Conservation (phyloP, 371 early-diverging fungal species). For the Actinomortierella wolfii region DNA sequence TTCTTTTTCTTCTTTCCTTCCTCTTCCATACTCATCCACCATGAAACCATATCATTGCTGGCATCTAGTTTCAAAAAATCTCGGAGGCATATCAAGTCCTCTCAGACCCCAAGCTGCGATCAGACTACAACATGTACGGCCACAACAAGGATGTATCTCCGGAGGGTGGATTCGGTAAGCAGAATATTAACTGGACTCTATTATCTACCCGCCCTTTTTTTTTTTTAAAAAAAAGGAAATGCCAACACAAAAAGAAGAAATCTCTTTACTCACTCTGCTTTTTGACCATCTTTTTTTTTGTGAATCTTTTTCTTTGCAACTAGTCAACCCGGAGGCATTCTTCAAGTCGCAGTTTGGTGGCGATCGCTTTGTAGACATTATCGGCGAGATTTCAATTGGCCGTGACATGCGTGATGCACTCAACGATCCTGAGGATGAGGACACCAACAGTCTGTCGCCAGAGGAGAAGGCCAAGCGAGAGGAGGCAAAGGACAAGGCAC, state of each 20-base stretch:
- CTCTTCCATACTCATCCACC: background rate
- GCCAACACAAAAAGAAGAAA: background rate
- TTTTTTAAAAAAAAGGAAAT: too few relatives aligned
- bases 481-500: conserved; percentile 61
- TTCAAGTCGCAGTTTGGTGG: conserved; percentile 96
- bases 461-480: conserved; percentile 70
- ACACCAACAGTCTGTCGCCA: conserved; percentile 48
- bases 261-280: background rate
- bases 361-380: conserved; percentile 90
- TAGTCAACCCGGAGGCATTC: conserved; percentile 90
- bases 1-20: background rate
- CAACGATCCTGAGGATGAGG: conserved; percentile 59
- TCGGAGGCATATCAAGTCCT: conserved; percentile 95
- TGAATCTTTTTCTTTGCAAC: background rate
- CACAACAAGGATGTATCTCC: conserved; percentile 71
- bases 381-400: conserved; percentile 96
- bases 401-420: conserved; percentile 86
- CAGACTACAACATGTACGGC: conserved; percentile 86
- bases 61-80: conserved; percentile 83
- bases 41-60: background rate
- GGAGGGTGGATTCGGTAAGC: conserved; percentile 74
- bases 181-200: background rate
- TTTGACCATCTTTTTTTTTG: background rate
- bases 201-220: background rate
- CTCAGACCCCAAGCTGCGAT: conserved; percentile 84